A percentile compares a stretch with the other conserved stretches of the same genome.
These are phyloP conservation scores for Aspergillus pseudonomiae DNA, from an alignment of 2,329 filamentous ascomycete species.

Conservation along the genomic window DNA sequence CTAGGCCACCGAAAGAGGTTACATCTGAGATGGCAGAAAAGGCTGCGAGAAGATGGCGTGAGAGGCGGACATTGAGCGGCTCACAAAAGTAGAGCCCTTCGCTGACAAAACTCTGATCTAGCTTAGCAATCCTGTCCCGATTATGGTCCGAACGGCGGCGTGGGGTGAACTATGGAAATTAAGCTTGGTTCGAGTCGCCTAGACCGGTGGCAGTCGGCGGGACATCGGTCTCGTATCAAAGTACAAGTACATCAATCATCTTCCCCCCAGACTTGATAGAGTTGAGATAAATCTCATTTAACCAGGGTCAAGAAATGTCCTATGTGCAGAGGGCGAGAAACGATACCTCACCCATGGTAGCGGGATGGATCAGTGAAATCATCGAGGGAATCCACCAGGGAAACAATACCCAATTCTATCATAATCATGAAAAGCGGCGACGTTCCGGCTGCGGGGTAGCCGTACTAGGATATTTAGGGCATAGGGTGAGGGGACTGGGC, in stretches of 20 bases:
- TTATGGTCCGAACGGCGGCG: constrained; percentile 1
- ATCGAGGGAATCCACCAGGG: not conserved
- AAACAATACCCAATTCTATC: not conserved
- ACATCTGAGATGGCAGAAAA: constrained; percentile 6
- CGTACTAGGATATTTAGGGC: constrained; percentile 22
- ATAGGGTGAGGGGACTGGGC: not conserved
- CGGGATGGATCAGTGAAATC: not conserved
- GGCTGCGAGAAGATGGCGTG: constrained; percentile 2
- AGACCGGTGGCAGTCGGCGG: not conserved
- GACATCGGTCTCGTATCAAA: not conserved
- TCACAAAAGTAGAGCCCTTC: not conserved
- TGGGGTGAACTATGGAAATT: not conserved
- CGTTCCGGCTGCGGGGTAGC: constrained; percentile 6
- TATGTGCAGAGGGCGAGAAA: not conserved
- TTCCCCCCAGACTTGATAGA: not conserved
- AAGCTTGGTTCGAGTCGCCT: constrained; percentile 3
- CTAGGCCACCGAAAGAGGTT: constrained; percentile 26
- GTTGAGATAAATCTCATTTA: not conserved
- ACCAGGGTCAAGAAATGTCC: not conserved
- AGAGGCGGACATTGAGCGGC: not conserved
- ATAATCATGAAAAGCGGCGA: constrained; percentile 3
- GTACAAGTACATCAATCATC: not conserved
- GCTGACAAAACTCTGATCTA: constrained; percentile 17
- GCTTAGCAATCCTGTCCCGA: constrained; percentile 9
- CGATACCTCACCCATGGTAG: not conserved